Evolutionary conservation across 129 eudicot genomes (phyloP).

Genomic region (Solidago caesia): DNA sequence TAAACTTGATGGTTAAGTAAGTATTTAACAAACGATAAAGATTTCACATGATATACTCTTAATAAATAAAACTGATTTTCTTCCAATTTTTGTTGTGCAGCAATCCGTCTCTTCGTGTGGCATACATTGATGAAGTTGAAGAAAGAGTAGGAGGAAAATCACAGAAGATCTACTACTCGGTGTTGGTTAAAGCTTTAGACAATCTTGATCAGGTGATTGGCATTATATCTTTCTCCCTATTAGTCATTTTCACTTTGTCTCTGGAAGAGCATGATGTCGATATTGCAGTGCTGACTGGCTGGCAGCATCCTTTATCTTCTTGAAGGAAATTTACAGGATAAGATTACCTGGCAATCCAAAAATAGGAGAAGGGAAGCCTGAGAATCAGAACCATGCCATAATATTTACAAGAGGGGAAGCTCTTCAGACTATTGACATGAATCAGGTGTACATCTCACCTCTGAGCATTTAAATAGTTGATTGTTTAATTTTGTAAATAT

Average conservation of each 20-base stretch:
- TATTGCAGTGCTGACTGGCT: not conserved
- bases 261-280: not conserved
- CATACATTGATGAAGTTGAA: conserved; percentile 89
- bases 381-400: conserved; percentile 96
- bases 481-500: not conserved
- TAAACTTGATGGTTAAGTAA: conserved; percentile 60
- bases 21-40: conserved; percentile 16
- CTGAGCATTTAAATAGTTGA: not conserved
- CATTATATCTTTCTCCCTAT: not conserved
- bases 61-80: conserved; percentile 1
- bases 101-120: conserved; percentile 82
- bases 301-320: not conserved
- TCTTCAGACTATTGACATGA: conserved; percentile 97
- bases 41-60: not conserved
- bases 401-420: conserved; percentile 96
- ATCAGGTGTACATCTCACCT: conserved; percentile 48
- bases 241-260: not conserved
- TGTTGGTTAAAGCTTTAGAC: conserved; percentile 67
- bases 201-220: conserved; percentile 76
- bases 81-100: conserved; percentile 30
- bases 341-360: conserved; percentile 40
- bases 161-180: conserved; percentile 49
- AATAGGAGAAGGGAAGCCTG: conserved; percentile 99
- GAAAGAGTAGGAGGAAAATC: conserved; percentile 60
- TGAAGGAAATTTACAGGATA: conserved; percentile 14